These are phyloP conservation scores for Zoysia japonica DNA, from an alignment of 176 grass and related monocot species.

Conservation along the genomic window DNA sequence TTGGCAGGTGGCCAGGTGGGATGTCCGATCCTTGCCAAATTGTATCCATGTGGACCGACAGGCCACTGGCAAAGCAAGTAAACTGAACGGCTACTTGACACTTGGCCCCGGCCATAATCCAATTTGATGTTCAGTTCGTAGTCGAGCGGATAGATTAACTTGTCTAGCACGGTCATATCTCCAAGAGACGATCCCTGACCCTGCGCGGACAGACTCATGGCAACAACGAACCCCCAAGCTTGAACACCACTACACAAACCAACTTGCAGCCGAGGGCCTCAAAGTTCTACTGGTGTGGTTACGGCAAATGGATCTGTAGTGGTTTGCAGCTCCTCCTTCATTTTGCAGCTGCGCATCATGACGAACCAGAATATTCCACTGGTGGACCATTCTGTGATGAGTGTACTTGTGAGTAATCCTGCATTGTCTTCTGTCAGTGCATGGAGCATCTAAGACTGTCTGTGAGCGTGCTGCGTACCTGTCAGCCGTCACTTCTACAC, in stretches of 20 bases:
- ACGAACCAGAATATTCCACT: constrained; percentile 33
- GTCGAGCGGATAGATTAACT: not conserved
- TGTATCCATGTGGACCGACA: too few relatives aligned
- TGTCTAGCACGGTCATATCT: not conserved
- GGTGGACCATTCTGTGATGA: constrained; percentile 12
- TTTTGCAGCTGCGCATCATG: constrained; percentile 24
- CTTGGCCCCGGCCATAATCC: too few relatives aligned
- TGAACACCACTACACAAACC: not conserved
- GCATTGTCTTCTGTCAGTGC: constrained; percentile 16
- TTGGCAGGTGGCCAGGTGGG: not conserved
- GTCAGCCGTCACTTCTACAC: constrained; percentile 27
- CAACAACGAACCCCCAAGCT: not conserved
- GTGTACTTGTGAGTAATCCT: constrained; percentile 23
- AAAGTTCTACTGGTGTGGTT: not conserved
- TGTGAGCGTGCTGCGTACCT: not conserved
- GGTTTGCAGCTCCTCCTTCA: not conserved
- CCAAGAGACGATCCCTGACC: not conserved
- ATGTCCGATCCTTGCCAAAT: not conserved
- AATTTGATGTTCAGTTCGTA: not conserved
- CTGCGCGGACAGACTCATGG: not conserved
- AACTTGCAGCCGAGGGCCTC: not conserved
- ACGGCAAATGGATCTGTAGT: constrained; percentile 9
- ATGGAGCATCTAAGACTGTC: constrained; percentile 25
- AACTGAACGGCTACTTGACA: not conserved
- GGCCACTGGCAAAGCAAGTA: not conserved